phyloP scores from a whole-genome alignment of 331 rosid species.

The Quercus tomentella region DNA sequence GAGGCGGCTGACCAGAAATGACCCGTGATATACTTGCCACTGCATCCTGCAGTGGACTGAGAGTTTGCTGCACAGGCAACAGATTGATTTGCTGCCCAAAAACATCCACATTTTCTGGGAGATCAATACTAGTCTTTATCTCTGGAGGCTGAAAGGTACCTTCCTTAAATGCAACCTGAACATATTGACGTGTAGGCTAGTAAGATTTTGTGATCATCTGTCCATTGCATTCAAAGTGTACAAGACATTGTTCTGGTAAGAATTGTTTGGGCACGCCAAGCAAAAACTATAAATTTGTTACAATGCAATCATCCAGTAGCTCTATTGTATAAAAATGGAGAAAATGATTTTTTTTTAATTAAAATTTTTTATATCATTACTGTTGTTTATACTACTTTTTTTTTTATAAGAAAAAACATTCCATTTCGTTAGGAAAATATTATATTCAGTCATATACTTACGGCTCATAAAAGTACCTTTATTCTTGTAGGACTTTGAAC shows the following conservation, averaged over 20 bases:
- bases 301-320: background rate
- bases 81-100: slow-evolving; percentile 79
- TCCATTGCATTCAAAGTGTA: background rate
- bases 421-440: slow-evolving; percentile 3
- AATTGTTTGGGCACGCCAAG: background rate
- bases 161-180: slow-evolving; percentile 87
- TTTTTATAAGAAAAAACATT: background rate
- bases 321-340: background rate
- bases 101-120: slow-evolving; percentile 63
- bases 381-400: background rate
- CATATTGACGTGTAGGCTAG: slow-evolving; percentile 16
- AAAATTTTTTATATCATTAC: background rate
- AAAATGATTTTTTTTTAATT: background rate
- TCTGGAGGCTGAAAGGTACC: slow-evolving; percentile 80
- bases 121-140: slow-evolving; percentile 67
- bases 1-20: slow-evolving; percentile 81
- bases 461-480: slow-evolving; percentile 50
- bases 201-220: slow-evolving; percentile 9
- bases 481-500: slow-evolving; percentile 84
- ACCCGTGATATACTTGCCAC: slow-evolving; percentile 54
- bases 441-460: background rate
- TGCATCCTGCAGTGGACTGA: slow-evolving; percentile 57
- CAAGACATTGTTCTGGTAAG: background rate
- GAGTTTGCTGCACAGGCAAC: slow-evolving; percentile 60
- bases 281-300: background rate